Base-by-base conservation (phyloP, 805 yeast species). In the Brettanomyces custersianus region DNA sequence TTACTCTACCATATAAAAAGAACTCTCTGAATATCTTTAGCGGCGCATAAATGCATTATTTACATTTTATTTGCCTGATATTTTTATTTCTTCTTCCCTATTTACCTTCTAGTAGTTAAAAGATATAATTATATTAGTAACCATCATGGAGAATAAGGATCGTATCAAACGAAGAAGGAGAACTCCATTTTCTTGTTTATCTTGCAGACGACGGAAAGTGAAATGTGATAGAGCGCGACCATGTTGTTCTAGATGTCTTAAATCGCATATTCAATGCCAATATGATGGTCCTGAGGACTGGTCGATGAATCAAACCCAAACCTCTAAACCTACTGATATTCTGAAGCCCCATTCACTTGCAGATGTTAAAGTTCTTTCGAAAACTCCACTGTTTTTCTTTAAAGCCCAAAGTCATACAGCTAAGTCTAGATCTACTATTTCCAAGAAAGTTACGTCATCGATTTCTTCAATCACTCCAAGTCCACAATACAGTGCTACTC, bases 221-320 rank as follows among this genome's bases (percentile, higher is more conserved):
- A 48, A 46, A 31, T 52, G 57, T 40, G 54, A 49, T 34, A 36
- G 51, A 19, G 20, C 30, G 3, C 43, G 45, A 30, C 57, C 57
- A 9, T 13, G 11, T 2, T 52, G 57, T 31, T 16, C 31, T 3
- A 20, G 44, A 18, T 52, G 55, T 28, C 12, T 22, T 4, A 41
- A 40, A 16, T 38, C 41, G 3, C 31, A 41, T 4, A 13, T 31
- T 2, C 15, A 20, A 10, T 49, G 54, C 27, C 10, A 11, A 4
- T 49, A 49, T 20, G 44, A 41, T 13, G 46, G 46, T 0, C 54
- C 54, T 5, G 20, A 22, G 4, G 38, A 37, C 7, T 43, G 45
- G 43, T 24, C 30, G 17, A 29, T 24, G 8, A 19, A 20, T 16
- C 11, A 12, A 7, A 13, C n/a, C 8, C n/a, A 7, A 7, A 25